These are phyloP conservation scores for Fomes fomentarius DNA, from an alignment of 1,284 basidiomycete species.

Conservation along the genomic window DNA sequence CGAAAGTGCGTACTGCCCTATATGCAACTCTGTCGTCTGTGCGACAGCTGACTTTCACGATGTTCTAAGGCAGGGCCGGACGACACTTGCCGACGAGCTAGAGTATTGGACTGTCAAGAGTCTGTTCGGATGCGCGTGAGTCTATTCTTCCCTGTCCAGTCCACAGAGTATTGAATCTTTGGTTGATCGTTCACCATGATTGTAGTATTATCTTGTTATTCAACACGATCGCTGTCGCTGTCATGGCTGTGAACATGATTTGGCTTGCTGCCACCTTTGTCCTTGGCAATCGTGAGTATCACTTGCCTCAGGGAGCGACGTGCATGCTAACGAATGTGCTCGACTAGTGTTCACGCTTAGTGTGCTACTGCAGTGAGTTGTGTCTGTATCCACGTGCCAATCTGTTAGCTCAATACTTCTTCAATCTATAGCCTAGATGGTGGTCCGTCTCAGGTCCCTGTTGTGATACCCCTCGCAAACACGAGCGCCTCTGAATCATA, in stretches of 20 bases:
- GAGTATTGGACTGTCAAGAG: constrained; percentile 22
- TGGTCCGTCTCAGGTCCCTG: not conserved
- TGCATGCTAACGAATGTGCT: not conserved
- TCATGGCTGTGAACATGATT: constrained; percentile 6
- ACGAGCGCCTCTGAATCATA: not conserved
- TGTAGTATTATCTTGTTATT: constrained; percentile 12
- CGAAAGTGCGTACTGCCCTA: not conserved
- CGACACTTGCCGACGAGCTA: constrained; percentile 2
- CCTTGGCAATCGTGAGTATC: constrained; percentile 18
- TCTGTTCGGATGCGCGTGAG: constrained; percentile 16
- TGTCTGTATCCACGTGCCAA: not conserved
- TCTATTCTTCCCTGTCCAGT: not conserved
- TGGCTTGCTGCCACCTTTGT: constrained; percentile 18
- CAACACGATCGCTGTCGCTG: constrained; percentile 6
- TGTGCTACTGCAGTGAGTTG: constrained; percentile 16
- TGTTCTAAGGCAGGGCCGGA: constrained; percentile 3
- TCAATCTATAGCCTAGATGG: not conserved
- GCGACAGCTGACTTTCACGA: too few species aligned
- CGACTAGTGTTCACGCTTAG: constrained; percentile 19
- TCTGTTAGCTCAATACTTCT: not conserved
- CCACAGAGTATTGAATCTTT: not conserved
- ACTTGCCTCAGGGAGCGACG: too few species aligned
- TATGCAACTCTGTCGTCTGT: too few species aligned
- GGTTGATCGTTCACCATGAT: too few species aligned
- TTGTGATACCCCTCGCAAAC: not conserved